Evolutionary conservation across 768 basidiomycete species (phyloP).

Genomic region (Psilocybe azurescens): DNA sequence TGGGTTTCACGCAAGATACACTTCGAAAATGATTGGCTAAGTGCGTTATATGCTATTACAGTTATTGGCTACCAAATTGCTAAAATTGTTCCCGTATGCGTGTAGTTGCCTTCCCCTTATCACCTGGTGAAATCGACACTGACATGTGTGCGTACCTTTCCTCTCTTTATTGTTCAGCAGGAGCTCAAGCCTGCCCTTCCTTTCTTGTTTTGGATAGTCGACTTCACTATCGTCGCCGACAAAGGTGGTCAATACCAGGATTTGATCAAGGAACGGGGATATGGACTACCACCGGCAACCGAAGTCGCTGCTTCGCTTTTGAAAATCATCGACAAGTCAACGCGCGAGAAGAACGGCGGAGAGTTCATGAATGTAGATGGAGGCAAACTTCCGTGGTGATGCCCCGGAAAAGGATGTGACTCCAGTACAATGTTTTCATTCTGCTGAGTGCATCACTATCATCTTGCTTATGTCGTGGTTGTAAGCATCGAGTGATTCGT

Average conservation of each 20-base stretch:
- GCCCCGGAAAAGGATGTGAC: too few relatives aligned
- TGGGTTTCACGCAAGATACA: slow-evolving; percentile 13
- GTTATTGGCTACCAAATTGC: background rate
- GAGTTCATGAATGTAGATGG: slow-evolving; percentile 1
- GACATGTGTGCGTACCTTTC: background rate
- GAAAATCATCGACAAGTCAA: slow-evolving; percentile 1
- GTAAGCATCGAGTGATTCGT: too few relatives aligned
- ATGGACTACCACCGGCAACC: background rate
- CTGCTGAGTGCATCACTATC: too few relatives aligned
- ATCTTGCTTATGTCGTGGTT: too few relatives aligned
- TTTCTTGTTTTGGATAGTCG: background rate
- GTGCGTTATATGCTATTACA: background rate
- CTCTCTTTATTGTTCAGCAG: too few relatives aligned
- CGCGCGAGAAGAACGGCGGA: background rate
- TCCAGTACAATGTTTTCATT: too few relatives aligned
- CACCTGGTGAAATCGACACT: background rate
- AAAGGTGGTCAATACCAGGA: background rate
- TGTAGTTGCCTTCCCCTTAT: slow-evolving; percentile 1
- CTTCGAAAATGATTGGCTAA: slow-evolving; percentile 19
- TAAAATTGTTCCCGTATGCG: background rate
- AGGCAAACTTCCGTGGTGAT: background rate
- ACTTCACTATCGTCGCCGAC: background rate
- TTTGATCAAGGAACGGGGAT: background rate
- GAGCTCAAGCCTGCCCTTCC: too few relatives aligned
- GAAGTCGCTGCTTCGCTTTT: background rate